These are phyloP conservation scores for Penium margaritaceum DNA, from an alignment of 139 green algal genomes.

Conservation along the genomic window DNA sequence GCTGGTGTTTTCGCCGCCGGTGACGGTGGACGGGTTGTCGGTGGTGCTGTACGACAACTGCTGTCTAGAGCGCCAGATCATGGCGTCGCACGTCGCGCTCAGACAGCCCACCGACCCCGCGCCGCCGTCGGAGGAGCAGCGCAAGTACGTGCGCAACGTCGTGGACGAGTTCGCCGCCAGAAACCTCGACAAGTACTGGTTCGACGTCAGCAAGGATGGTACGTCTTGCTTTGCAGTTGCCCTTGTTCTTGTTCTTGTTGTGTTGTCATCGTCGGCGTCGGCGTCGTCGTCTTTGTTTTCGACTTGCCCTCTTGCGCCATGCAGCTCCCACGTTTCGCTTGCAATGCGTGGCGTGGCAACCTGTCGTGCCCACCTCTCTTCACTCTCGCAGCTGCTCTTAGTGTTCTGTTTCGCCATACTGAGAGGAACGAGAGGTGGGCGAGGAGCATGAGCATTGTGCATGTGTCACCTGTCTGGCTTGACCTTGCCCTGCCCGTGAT, in stretches of 20 bases:
- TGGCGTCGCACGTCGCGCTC: slow-evolving; percentile 1
- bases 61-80: slow-evolving; percentile 25
- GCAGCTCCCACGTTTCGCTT: no score
- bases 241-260: not conserved
- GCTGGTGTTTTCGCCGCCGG: not conserved
- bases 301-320: no score
- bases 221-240: not conserved
- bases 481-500: no score
- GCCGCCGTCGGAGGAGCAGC: slow-evolving; percentile 12
- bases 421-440: no score
- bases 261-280: not conserved
- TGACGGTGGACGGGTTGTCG: slow-evolving; percentile 30
- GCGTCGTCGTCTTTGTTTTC: not conserved
- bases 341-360: no score
- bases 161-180: slow-evolving; percentile 19
- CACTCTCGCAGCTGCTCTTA: no score
- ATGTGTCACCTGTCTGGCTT: no score
- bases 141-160: slow-evolving; percentile 10
- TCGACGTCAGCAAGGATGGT: slow-evolving; percentile 39
- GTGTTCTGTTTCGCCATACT: no score
- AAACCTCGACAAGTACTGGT: slow-evolving; percentile 41
- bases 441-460: no score
- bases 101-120: not conserved
- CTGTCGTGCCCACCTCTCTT: no score
- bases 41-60: slow-evolving; percentile 38